Conservation (phyloP, 2,329 filamentous ascomycete species). For the Celoporthe dispersa region DNA sequence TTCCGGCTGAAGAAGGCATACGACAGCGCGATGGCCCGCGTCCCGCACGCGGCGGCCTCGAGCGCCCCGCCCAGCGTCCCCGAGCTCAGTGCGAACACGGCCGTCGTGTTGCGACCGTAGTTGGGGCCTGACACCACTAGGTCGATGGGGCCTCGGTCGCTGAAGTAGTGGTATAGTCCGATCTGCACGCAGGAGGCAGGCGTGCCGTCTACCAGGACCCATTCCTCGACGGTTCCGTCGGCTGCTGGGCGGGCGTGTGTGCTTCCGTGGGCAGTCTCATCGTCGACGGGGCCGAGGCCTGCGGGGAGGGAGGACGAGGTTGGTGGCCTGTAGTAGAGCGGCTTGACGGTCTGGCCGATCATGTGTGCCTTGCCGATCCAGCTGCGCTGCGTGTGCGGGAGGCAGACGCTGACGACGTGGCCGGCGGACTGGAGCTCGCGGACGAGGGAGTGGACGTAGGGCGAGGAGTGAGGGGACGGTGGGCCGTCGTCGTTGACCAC, state of each 20-base stretch:
- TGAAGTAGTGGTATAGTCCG: constrained; percentile 79
- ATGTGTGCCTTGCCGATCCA: constrained; percentile 99
- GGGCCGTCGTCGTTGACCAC: constrained; percentile 82
- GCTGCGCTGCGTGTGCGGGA: constrained; percentile 89
- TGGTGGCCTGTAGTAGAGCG: constrained; percentile 76
- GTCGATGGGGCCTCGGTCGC: constrained; percentile 72
- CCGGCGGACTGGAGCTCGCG: constrained; percentile 72
- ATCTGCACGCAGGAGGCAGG: constrained; percentile 83
- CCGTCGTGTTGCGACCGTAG: constrained; percentile 81
- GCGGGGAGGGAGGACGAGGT: constrained; percentile 41
- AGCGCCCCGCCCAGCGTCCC: constrained; percentile 79
- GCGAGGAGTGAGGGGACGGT: constrained; percentile 76
- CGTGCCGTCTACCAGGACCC: constrained; percentile 81
- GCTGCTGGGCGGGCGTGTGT: constrained; percentile 63
- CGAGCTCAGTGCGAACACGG: constrained; percentile 76
- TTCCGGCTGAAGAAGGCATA: constrained; percentile 89
- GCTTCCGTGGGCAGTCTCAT: constrained; percentile 67
- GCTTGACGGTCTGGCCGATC: constrained; percentile 84
- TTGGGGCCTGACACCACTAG: constrained; percentile 81
- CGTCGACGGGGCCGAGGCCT: constrained; percentile 44
- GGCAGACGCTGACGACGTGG: constrained; percentile 87
- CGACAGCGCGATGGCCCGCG: constrained; percentile 77
- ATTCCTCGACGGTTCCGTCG: constrained; percentile 67
- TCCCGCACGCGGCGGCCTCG: constrained; percentile 74
- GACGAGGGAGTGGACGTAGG: constrained; percentile 78